Conservation (phyloP, 345 rosid species). For the Eucalyptus decipiens region DNA sequence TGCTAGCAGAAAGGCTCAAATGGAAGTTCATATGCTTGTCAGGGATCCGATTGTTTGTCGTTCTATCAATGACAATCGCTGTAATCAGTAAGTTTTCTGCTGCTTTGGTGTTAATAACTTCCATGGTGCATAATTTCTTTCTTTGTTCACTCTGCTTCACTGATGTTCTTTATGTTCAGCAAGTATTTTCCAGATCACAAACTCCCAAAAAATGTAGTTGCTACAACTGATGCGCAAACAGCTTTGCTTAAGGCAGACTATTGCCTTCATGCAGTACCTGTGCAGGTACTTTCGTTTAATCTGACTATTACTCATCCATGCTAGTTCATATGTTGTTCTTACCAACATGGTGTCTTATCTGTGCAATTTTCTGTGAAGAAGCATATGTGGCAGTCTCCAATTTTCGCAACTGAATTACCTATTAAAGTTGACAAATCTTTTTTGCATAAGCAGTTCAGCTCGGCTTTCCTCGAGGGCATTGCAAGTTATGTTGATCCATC, state of each 20-base stretch:
- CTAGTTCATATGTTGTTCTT: neutral
- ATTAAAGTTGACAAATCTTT: neutral
- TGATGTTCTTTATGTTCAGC: conserved; percentile 10
- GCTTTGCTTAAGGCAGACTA: conserved; percentile 78
- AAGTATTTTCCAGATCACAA: conserved; percentile 76
- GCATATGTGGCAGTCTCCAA: neutral
- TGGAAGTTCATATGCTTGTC: conserved; percentile 75
- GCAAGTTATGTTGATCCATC: conserved; percentile 68
- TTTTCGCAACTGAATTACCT: neutral
- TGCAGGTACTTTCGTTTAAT: conserved; percentile 38
- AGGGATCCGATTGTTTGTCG: conserved; percentile 63
- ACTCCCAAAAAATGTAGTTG: conserved; percentile 72
- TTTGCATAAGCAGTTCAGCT: conserved; percentile 64
- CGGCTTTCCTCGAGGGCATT: conserved; percentile 69
- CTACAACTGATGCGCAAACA: conserved; percentile 61
- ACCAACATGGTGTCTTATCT: neutral
- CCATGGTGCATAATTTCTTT: neutral
- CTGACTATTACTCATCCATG: neutral
- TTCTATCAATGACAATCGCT: conserved; percentile 51
- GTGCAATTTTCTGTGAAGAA: neutral
- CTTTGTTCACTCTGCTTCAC: neutral
- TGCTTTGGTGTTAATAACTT: neutral
- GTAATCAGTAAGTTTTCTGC: conserved; percentile 28
- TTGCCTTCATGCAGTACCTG: conserved; percentile 90
- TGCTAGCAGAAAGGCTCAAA: conserved; percentile 52